Percentiles rank a stretch among this genome's conserved stretches.
Conservation (phyloP, 2,329 filamentous ascomycete genomes). For the Phyllosticta paracitricarpa region DNA sequence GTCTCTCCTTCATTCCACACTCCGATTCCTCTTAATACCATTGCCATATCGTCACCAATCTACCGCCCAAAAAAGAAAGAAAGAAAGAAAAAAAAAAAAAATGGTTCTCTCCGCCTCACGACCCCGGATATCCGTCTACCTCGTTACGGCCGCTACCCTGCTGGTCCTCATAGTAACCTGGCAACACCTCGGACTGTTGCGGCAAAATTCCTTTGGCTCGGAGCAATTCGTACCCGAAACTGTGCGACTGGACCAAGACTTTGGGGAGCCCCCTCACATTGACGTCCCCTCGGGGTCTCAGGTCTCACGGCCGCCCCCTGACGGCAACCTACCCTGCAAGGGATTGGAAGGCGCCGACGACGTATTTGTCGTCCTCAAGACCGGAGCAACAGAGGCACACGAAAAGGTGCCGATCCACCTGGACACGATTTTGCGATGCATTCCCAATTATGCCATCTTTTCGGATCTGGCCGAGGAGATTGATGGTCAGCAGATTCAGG, state of each 20-base stretch:
- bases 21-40: neutral
- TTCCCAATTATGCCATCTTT: slow-evolving; percentile 47
- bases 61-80: neutral
- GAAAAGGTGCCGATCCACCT: slow-evolving; percentile 51
- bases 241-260: slow-evolving; percentile 7
- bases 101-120: slow-evolving; percentile 2
- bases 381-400: slow-evolving; percentile 49
- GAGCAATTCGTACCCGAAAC: slow-evolving; percentile 7
- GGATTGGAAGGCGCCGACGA: slow-evolving; percentile 35
- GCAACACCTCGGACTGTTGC: slow-evolving; percentile 2
- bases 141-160: slow-evolving; percentile 8
- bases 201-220: slow-evolving; percentile 1
- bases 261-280: slow-evolving; percentile 1
- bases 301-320: neutral
- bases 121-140: slow-evolving; percentile 5
- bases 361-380: slow-evolving; percentile 48
- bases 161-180: slow-evolving; percentile 4
- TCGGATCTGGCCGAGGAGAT: slow-evolving; percentile 50
- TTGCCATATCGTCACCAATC: neutral
- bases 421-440: slow-evolving; percentile 46
- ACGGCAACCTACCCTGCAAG: slow-evolving; percentile 16
- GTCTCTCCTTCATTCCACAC: neutral
- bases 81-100: neutral
- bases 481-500: slow-evolving; percentile 40
- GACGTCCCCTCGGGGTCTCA: slow-evolving; percentile 1